Conservation (phyloP, 116 monocot genomes). For the Posidonia oceanica region DNA sequence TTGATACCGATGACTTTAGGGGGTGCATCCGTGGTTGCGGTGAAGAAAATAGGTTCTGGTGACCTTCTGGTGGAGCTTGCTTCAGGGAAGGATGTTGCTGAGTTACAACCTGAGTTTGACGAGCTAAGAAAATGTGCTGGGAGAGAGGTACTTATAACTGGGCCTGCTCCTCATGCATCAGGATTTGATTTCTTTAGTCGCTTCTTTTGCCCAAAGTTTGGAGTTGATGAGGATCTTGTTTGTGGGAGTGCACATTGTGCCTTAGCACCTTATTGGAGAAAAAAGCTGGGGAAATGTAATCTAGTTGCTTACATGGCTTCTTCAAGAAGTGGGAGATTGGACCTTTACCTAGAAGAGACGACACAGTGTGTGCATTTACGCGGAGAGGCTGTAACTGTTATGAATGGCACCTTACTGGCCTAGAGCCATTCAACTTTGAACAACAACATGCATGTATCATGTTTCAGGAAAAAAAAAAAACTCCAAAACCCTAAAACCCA, state of each 20-base stretch:
- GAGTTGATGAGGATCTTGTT: conserved; percentile 86
- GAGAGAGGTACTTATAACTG: conserved; percentile 68
- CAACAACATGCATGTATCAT: conserved; percentile 4
- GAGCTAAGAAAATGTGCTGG: conserved; percentile 58
- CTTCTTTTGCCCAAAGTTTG: conserved; percentile 79
- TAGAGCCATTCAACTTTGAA: background rate
- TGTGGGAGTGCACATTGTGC: conserved; percentile 89
- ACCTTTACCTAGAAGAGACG: conserved; percentile 37
- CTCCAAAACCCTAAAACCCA: too few relatives aligned
- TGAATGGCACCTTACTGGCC: conserved; percentile 41
- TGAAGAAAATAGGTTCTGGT: conserved; percentile 27
- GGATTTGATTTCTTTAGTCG: conserved; percentile 75
- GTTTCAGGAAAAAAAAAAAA: too few relatives aligned
- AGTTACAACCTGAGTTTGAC: conserved; percentile 57
- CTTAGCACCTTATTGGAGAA: conserved; percentile 68
- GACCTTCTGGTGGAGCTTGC: conserved; percentile 78
- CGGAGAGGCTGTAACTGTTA: conserved; percentile 62
- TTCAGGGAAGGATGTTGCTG: conserved; percentile 62
- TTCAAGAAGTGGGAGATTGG: conserved; percentile 57
- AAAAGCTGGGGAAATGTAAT: conserved; percentile 49
- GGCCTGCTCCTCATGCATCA: conserved; percentile 52
- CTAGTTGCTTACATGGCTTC: conserved; percentile 76
- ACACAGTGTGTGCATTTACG: conserved; percentile 37
- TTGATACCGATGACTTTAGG: conserved; percentile 54
- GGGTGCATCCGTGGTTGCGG: conserved; percentile 33